A percentile compares a stretch with the other conserved stretches of the same genome.
phyloP scores from a whole-genome alignment of 192 early-diverging fungal genomes.

The Spinellus fusiger region DNA sequence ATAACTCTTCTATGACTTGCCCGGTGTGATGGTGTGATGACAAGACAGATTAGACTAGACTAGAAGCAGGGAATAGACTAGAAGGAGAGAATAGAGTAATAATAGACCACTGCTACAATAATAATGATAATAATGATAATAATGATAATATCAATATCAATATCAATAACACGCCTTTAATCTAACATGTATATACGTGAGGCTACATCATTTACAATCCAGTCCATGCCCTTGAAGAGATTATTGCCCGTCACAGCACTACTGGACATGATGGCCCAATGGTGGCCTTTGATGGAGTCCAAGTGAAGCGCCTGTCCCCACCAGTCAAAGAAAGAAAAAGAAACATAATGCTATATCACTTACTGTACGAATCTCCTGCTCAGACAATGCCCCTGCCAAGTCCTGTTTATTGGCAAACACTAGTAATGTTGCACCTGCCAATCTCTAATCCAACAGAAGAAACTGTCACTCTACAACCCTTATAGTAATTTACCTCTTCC shows the following conservation, averaged over 20 bases:
- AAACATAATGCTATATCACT: no score
- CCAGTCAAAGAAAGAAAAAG: neutral
- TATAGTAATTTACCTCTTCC: conserved; percentile 66
- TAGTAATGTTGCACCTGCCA: conserved; percentile 88
- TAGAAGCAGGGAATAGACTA: no score
- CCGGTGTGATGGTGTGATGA: no score
- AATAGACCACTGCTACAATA: no score
- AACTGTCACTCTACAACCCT: neutral
- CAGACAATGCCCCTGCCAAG: conserved; percentile 71
- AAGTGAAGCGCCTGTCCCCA: conserved; percentile 55
- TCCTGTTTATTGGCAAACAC: conserved; percentile 99
- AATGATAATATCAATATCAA: no score
- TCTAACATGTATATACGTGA: conserved; percentile 78
- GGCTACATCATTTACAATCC: conserved; percentile 89
- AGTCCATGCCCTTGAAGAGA: conserved; percentile 87
- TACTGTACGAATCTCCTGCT: conserved; percentile 68
- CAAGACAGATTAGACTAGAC: no score
- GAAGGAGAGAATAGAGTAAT: no score
- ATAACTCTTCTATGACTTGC: neutral
- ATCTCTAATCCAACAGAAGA: conserved; percentile 11
- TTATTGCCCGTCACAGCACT: conserved; percentile 86
- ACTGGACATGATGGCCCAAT: conserved; percentile 89
- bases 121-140: no score
- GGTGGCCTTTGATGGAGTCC: conserved; percentile 73
- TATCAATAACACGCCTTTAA: no score